Percentiles rank a stretch among this genome's conserved stretches.
Conservation (phyloP, 345 rosid genomes). For the Nasturtium officinale region DNA sequence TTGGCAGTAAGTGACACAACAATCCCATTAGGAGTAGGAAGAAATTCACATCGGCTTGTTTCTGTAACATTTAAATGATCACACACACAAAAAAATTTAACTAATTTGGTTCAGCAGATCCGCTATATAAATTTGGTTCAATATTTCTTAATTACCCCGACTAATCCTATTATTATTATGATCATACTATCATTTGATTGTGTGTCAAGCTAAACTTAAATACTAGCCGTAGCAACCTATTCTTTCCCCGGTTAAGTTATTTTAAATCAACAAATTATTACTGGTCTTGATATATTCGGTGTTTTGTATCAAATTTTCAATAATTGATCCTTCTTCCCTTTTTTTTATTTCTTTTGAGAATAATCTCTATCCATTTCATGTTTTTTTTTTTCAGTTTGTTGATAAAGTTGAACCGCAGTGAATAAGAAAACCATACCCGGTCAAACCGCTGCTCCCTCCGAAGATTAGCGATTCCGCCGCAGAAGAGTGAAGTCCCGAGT, state of each 20-base stretch:
- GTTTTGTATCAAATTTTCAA: background rate
- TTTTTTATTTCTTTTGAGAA: too few species aligned
- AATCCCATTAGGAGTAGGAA: constrained; percentile 72
- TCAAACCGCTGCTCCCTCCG: constrained; percentile 75
- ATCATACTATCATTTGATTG: background rate
- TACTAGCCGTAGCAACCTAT: background rate
- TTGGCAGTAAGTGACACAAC: constrained; percentile 77
- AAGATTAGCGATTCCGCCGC: constrained; percentile 83
- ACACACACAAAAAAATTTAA: background rate
- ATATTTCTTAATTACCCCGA: background rate
- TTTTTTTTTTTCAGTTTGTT: background rate
- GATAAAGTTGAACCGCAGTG: background rate
- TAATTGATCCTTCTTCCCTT: too few species aligned
- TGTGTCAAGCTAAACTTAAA: background rate
- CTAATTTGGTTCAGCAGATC: background rate
- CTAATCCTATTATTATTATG: background rate
- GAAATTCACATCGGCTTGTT: constrained; percentile 91
- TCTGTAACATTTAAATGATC: constrained; percentile 51
- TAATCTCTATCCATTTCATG: background rate
- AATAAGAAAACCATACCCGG: constrained; percentile 52
- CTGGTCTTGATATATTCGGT: background rate
- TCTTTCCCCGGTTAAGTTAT: background rate
- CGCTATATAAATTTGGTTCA: background rate
- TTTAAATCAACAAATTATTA: background rate
- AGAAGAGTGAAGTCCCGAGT: constrained; percentile 82